Base-by-base conservation (phyloP, 176 grass and related monocot genomes). In the Ensete ventricosum region DNA sequence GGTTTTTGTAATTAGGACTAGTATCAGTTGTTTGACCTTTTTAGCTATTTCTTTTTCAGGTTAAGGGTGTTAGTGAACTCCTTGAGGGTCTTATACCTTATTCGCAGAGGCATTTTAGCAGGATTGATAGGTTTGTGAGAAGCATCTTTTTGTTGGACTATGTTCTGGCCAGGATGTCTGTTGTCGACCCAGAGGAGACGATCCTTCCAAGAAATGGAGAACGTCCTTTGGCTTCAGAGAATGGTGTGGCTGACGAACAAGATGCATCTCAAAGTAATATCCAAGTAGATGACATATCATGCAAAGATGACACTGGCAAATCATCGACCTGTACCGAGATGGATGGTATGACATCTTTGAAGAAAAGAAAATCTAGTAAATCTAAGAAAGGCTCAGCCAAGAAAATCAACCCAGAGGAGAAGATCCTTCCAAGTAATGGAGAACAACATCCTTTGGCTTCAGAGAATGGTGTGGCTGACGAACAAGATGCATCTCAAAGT, bases 121-220 rank as follows among this genome's bases (percentile, higher is more conserved):
- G 95, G 85, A 85, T 94, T 24, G 88, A 94, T 57, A 82, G 95
- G 73, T 79, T 99, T 11, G 86, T 89, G 8, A 76, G 95, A 83
- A 99, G 88, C 81, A 94, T 88, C 13, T 91, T 91, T 80, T 84
- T 99, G 55, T 64, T 94, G 88, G 95, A 94, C 82, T 89, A 88
- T 73, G 89, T 84, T 71, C 82, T 94, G 79, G 86, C 81, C 1
- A 71, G 86, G 73, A 89, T 99, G 95, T 89, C 88, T 0, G 86
- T 94, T 24, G 48, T 99, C 78, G 90, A 91, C 59, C 86, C 90
- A 54, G 90, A 94, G 51, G 71, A 84, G 29, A 60, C 11, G 2
- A n/a, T 67, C 2, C 14, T 54, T 10, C 23, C 65, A 67, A 69
- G 48, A 0, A 82, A 77, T 71, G 77, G 82, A 5, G 60, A 20